phyloP scores from a whole-genome alignment of 257 asterid species.

The Lithospermum erythrorhizon region DNA sequence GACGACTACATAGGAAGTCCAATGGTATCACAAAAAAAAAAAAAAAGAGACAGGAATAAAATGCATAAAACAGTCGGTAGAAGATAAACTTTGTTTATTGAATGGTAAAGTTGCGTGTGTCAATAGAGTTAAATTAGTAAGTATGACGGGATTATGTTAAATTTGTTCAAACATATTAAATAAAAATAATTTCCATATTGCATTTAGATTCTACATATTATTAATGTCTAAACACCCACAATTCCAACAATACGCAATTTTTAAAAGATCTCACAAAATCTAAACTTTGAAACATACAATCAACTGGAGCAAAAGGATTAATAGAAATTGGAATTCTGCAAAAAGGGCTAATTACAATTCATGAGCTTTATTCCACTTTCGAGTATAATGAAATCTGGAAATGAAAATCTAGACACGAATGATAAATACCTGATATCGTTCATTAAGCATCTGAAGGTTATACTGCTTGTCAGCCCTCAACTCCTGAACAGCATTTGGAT shows the following conservation, averaged over 20 bases:
- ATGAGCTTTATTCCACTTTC: no score
- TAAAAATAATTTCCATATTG: neutral
- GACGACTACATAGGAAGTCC: no score
- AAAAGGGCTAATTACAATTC: neutral
- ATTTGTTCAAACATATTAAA: neutral
- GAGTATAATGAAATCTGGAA: neutral
- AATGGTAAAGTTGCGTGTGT: neutral
- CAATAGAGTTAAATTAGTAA: neutral
- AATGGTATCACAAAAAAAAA: no score
- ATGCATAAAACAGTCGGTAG: neutral
- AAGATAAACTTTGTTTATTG: neutral
- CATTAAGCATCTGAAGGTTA: conserved; percentile 84
- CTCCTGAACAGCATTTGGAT: conserved; percentile 78
- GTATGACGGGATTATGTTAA: neutral
- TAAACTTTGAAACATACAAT: no score
- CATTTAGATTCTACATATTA: neutral
- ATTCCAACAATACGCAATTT: neutral
- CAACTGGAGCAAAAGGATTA: neutral
- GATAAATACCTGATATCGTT: conserved; percentile 62
- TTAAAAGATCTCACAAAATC: no score
- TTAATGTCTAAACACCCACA: neutral
- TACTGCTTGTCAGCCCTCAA: conserved; percentile 84
- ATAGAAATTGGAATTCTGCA: neutral
- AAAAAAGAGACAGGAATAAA: neutral
- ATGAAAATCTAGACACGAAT: neutral